A percentile compares a stretch with the other conserved stretches of the same genome.
These are phyloP conservation scores for Clonostachys byssicola DNA, from an alignment of 2,329 filamentous ascomycete genomes.

Conservation along the genomic window DNA sequence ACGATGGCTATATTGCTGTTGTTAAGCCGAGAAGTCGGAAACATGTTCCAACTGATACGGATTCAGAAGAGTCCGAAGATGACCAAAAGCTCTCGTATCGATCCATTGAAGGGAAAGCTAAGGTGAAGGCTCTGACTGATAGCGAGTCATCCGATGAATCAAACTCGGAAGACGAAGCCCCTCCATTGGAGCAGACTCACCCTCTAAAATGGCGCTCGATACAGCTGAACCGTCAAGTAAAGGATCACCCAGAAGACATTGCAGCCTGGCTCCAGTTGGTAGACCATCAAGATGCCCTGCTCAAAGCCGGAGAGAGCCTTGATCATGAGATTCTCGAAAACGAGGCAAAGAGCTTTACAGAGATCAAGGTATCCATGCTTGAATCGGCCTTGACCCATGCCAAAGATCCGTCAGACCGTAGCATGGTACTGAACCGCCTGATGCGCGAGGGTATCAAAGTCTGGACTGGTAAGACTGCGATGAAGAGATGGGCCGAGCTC, in stretches of 20 bases:
- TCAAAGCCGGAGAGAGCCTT: slow-evolving; percentile 42
- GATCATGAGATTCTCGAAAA: slow-evolving; percentile 45
- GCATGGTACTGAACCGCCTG: slow-evolving; percentile 61
- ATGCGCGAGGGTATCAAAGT: slow-evolving; percentile 71
- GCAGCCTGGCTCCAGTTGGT: slow-evolving; percentile 76
- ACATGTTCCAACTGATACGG: slow-evolving; percentile 4
- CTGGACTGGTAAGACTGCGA: slow-evolving; percentile 63
- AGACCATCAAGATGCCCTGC: slow-evolving; percentile 67
- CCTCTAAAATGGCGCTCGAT: slow-evolving; percentile 51
- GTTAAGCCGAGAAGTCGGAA: slow-evolving; percentile 36
- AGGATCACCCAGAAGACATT: slow-evolving; percentile 62
- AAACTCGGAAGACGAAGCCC: slow-evolving; percentile 30
- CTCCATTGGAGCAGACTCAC: slow-evolving; percentile 25
- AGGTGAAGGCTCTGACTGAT: slow-evolving; percentile 24
- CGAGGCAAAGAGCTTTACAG: slow-evolving; percentile 66
- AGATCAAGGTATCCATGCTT: slow-evolving; percentile 77
- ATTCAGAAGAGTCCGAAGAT: slow-evolving; percentile 33
- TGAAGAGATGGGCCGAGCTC: slow-evolving; percentile 59
- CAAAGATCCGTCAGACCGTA: slow-evolving; percentile 37
- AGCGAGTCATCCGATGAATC: slow-evolving; percentile 46
- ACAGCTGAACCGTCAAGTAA: slow-evolving; percentile 59
- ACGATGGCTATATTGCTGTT: slow-evolving; percentile 43
- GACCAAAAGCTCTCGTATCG: slow-evolving; percentile 55
- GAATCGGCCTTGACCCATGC: slow-evolving; percentile 68
- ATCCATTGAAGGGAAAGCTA: slow-evolving; percentile 62